Conservation (phyloP, 106 monocot species). For the Amphibolis antarctica region DNA sequence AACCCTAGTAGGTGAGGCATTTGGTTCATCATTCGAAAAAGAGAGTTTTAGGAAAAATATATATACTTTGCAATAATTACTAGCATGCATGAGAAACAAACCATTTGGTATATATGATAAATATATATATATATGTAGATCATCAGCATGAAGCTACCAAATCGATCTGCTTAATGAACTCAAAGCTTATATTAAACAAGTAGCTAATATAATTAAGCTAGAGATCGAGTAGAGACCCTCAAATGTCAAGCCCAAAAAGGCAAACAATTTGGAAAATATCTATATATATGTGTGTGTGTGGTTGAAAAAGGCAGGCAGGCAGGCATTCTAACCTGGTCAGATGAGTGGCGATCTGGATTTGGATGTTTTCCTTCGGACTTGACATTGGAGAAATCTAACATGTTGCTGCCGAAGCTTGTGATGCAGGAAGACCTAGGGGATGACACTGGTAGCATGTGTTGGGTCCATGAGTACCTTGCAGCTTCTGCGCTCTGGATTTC, state of each 20-base stretch:
- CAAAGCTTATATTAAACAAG: too few species aligned
- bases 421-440: constrained; percentile 60
- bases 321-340: too few species aligned
- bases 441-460: constrained; percentile 30
- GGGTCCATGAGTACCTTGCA: constrained; percentile 32
- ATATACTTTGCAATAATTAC: not conserved
- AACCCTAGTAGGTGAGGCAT: constrained; percentile 1
- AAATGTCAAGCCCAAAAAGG: not conserved
- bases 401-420: constrained; percentile 51
- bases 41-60: not conserved
- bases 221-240: too few species aligned
- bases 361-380: constrained; percentile 24
- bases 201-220: too few species aligned
- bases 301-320: too few species aligned
- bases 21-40: not conserved
- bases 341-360: constrained; percentile 31
- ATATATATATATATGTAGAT: too few species aligned
- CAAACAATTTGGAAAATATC: too few species aligned
- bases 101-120: too few species aligned
- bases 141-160: too few species aligned
- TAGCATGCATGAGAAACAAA: too few species aligned
- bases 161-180: too few species aligned
- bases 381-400: constrained; percentile 44
- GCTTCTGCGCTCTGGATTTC: constrained; percentile 9
- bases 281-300: too few species aligned